Evolutionary conservation across 2,329 filamentous ascomycete species (phyloP).

Genomic region (Colletotrichum siamense): DNA sequence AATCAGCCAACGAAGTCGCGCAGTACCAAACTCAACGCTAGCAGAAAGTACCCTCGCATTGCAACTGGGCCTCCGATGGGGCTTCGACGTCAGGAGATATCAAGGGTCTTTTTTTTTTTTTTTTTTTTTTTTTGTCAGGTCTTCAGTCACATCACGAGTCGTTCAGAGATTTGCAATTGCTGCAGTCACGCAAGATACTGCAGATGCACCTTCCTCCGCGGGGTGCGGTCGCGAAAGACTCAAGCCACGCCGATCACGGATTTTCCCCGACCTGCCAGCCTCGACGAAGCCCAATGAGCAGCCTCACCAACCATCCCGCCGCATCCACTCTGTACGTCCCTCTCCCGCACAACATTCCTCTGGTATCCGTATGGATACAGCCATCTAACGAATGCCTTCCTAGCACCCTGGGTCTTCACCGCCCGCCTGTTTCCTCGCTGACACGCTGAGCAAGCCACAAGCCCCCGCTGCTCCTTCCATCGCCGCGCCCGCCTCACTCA

Average conservation of each 20-base stretch:
- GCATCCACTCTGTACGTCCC: not conserved
- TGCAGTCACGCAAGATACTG: not conserved
- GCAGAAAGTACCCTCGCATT: not conserved
- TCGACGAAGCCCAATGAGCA: conserved; percentile 2
- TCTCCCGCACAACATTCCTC: not conserved
- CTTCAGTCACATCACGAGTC: not conserved
- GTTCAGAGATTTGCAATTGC: not conserved
- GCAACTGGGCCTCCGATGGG: not conserved
- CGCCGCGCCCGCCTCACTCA: not conserved
- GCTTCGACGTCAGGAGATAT: not conserved
- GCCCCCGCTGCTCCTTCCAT: not conserved
- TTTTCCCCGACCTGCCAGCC: not conserved
- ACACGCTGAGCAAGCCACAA: not conserved
- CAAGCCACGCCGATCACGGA: conserved; percentile 4
- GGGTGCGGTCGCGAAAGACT: not conserved
- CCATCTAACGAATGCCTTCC: not conserved
- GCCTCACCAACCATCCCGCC: conserved; percentile 3
- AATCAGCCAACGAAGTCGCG: not conserved
- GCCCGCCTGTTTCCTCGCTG: not conserved
- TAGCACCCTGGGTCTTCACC: not conserved
- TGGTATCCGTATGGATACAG: not conserved
- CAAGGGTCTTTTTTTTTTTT: not conserved
- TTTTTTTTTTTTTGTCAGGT: not conserved
- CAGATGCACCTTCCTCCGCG: not conserved
- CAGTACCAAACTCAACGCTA: not conserved